These are phyloP conservation scores for Asclepias syriaca DNA, from an alignment of 257 asterid species.

Conservation along the genomic window DNA sequence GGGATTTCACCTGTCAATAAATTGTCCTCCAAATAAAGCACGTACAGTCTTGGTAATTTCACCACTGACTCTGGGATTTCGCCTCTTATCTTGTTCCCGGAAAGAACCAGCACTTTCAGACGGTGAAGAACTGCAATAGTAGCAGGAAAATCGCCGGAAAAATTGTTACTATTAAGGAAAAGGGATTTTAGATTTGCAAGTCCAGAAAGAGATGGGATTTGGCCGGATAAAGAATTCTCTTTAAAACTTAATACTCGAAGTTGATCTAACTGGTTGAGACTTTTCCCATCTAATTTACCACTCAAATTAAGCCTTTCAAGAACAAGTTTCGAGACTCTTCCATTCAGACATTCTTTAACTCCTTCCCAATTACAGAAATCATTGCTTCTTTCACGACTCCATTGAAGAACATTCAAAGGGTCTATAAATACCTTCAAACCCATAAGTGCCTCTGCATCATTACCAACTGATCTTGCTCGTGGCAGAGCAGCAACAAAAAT, in stretches of 20 bases:
- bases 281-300: constrained; percentile 54
- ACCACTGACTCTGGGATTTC: constrained; percentile 46
- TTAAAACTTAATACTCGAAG: constrained; percentile 81
- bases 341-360: constrained; percentile 67
- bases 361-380: constrained; percentile 72
- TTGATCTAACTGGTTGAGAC: constrained; percentile 73
- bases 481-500: constrained; percentile 15
- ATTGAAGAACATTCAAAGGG: constrained; percentile 50
- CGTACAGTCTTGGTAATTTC: constrained; percentile 44
- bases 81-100: constrained; percentile 57
- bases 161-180: constrained; percentile 56
- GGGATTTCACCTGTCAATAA: constrained; percentile 62
- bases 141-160: constrained; percentile 59
- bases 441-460: constrained; percentile 67
- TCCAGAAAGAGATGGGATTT: constrained; percentile 59
- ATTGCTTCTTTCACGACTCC: constrained; percentile 30
- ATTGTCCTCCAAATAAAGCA: constrained; percentile 67
- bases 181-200: constrained; percentile 71
- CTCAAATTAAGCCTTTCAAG: constrained; percentile 58
- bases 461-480: constrained; percentile 31
- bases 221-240: constrained; percentile 59
- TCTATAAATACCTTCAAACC: constrained; percentile 51
- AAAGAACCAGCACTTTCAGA: constrained; percentile 53
- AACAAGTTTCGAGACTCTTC: constrained; percentile 76
- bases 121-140: constrained; percentile 56